Evolutionary conservation across 2,329 filamentous ascomycete species (phyloP), one percentile per base, ranked within the genome.

Genomic region (Pseudogymnoascus sp.): DNA sequence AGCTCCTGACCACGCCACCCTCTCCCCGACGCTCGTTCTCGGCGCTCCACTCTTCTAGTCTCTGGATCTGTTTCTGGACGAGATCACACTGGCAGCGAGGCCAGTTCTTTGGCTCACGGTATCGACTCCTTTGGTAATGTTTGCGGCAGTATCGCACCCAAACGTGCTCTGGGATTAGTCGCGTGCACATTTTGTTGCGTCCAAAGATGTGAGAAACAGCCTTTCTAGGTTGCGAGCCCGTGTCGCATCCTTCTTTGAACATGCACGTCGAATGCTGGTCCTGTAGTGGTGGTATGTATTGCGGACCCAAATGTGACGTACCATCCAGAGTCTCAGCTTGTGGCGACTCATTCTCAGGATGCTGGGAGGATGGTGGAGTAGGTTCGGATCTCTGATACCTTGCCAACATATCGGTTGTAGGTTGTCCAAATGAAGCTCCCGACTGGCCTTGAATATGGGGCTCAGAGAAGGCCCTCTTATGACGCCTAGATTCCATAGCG

Each of bases 111-210:
- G 79, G 79, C 62, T 85, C 85, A n/a, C 87, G 81, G 71, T 92
- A 92, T 0, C 87, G 80, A 47, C 81, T 82, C 5, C 90, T 84
- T 74, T 94, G 91, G 72, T 94, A 94, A 70, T 92, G 88, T 71
- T 92, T 92, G 37, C 90, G 84, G 73, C 91, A 94, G 71, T 84
- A 88, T 69, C 88, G 84, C 0, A 91, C 84, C 89, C 89, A 93
- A 1, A 90, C 82, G 21, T 83, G 75, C 5, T 82, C 76, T 0
- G 88, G 88, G 59, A 94, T 90, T 50, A 80, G 79, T 35, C 87
- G 82, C 0, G 90, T 94, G 70, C 85, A 88, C 6, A 83, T 79
- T 75, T 94, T 94, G 78, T 94, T 94, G 38, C 91, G 84, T 21
- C 90, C 90, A 68, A 93, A 93, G 63, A 92, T 83, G 70, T 94